Base-by-base conservation (phyloP, 805 yeast species). In the Wickerhamiella shivajii region DNA sequence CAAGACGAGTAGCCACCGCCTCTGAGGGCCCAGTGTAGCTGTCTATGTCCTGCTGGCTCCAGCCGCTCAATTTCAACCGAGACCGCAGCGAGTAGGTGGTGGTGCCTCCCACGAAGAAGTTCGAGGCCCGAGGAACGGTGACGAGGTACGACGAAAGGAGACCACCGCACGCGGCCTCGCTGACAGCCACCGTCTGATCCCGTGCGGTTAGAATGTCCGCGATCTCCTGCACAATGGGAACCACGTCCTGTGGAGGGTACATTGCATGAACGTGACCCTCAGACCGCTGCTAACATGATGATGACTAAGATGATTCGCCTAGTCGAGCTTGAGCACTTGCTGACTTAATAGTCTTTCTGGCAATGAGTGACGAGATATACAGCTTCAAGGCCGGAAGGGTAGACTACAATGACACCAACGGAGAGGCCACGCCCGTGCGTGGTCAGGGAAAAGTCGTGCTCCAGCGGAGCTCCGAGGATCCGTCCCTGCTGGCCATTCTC, bases 131-230 rank as follows among this genome's bases (percentile, higher is more conserved):
- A 0, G 92, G 85, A 3, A 78, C 71, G 1, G 87, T 69, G 5
- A 83, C 83, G 14, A 81, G 52, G 46, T 78, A 80, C 1, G 93
- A 79, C 3, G 90, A 74, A 6, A 81, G 57, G 11, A 81, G 62
- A 0, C 94, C 94, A 6, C 94, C 94, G 52, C 93, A 81, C 0
- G 93, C 92, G 45, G 52, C 36, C 11, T 81, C 94, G 5, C 85
- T 73, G 1, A 78, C 76, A 0, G 92, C 79, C 15, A 81, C 57
- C 1, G 93, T 77, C 50, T 75, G 74, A 10, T 63, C 54, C 18
- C 72, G 60, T 13, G 52, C 49, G 13, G 67, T 55, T 16, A 81
- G 61, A 4, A 73, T 59, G 22, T 51, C 55, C 0, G 90, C 74
- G 27, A 81, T 78, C 47, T 62, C 56, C 7, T 50, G 48, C 3